These are phyloP conservation scores for Russula ochroleuca DNA, from an alignment of 768 basidiomycete species.

Conservation along the genomic window DNA sequence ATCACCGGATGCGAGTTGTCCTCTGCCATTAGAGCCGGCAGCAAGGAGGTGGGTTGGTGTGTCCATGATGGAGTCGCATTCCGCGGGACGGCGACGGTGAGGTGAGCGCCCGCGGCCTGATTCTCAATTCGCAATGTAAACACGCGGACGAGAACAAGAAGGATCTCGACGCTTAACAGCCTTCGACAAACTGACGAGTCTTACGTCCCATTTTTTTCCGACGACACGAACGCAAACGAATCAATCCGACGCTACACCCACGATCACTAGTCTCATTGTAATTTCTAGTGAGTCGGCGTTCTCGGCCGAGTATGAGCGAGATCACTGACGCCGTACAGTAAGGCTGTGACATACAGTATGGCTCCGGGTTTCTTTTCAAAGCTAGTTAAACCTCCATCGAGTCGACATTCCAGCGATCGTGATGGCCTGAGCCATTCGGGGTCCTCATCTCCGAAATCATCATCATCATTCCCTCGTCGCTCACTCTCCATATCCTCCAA, in stretches of 20 bases:
- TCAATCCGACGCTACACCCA: background rate
- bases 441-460: background rate
- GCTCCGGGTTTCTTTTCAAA: constrained; percentile 19
- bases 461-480: constrained; percentile 6
- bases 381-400: constrained; percentile 10
- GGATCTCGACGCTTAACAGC: background rate
- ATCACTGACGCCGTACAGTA: background rate
- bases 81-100: too few species aligned
- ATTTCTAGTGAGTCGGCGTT: background rate
- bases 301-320: background rate
- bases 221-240: background rate
- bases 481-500: background rate
- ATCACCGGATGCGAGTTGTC: constrained; percentile 43
- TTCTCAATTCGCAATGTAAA: too few species aligned
- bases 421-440: background rate
- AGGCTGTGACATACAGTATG: constrained; percentile 12
- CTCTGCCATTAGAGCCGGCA: constrained; percentile 48
- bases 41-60: constrained; percentile 32
- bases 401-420: constrained; percentile 1
- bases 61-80: background rate
- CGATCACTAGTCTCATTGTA: background rate
- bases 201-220: background rate
- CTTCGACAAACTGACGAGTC: background rate
- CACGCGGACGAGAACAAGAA: too few species aligned
- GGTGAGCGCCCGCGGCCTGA: too few species aligned